Percentiles rank a stretch among this genome's conserved stretches.
phyloP scores from a whole-genome alignment of 208 protist genomes.

The Wallacemonas sp. region DNA sequence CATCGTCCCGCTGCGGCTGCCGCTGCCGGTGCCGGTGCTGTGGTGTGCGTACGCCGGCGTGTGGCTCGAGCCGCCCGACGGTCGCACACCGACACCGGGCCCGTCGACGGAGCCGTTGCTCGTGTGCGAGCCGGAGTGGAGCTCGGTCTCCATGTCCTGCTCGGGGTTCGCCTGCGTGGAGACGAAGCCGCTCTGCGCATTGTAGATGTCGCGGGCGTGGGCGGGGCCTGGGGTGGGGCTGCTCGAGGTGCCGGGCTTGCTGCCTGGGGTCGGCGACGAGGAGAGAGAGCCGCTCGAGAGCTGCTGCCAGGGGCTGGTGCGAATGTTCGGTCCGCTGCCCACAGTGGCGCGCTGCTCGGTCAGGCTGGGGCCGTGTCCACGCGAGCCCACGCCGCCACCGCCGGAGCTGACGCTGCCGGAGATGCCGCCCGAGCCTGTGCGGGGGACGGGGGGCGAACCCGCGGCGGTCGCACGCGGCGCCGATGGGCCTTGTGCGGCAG shows the following conservation, averaged over 20 bases:
- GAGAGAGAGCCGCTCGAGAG: neutral
- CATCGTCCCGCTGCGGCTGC: neutral
- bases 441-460: neutral
- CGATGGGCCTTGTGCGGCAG: too few species aligned
- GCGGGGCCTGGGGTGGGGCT: too few species aligned
- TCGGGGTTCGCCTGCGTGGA: conserved; percentile 10
- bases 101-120: too few species aligned
- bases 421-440: neutral
- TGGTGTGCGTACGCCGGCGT: too few species aligned
- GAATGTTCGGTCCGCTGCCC: neutral
- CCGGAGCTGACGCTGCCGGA: neutral
- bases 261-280: neutral
- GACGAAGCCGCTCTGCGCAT: conserved; percentile 35
- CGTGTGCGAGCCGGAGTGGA: neutral
- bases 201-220: conserved; percentile 31
- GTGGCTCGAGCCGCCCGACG: too few species aligned
- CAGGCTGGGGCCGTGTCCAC: neutral
- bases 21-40: neutral
- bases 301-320: conserved; percentile 14
- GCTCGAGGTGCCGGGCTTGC: too few species aligned
- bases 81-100: too few species aligned
- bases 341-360: neutral
- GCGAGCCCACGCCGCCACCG: conserved; percentile 3
- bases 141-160: neutral
- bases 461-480: too few species aligned